Evolutionary conservation across 306 rosid species (phyloP).

Genomic region (Lathyrus aphaca): DNA sequence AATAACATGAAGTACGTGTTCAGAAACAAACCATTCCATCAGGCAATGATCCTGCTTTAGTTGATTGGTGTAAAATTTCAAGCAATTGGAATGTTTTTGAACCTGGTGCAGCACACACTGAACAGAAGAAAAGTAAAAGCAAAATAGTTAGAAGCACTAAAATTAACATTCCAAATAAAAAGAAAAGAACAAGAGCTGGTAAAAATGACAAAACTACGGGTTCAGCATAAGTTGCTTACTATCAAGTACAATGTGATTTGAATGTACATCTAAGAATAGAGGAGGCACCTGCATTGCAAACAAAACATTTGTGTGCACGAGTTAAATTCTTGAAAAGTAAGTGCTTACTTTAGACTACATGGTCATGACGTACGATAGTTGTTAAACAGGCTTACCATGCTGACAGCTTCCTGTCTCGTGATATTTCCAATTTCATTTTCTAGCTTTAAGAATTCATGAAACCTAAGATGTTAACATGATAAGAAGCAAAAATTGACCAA

Average conservation of each 20-base stretch:
- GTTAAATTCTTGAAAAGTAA: conserved; percentile 30
- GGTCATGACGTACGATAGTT: conserved; percentile 27
- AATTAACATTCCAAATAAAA: conserved; percentile 14
- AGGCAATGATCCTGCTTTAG: conserved; percentile 71
- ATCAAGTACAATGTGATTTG: conserved; percentile 83
- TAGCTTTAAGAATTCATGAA: conserved; percentile 90
- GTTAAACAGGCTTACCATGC: conserved; percentile 79
- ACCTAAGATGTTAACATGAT: conserved; percentile 60
- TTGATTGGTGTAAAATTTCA: conserved; percentile 75
- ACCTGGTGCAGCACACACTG: conserved; percentile 99
- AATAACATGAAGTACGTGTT: conserved; percentile 11
- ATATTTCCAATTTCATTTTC: conserved; percentile 98
- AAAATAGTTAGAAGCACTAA: conserved; percentile 39
- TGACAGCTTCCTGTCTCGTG: conserved; percentile 98
- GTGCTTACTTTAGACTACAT: conserved; percentile 24
- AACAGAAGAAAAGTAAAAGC: conserved; percentile 28
- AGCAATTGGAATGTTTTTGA: conserved; percentile 97
- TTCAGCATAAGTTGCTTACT: conserved; percentile 65
- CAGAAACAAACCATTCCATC: conserved; percentile 76
- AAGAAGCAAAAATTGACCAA: conserved; percentile 33
- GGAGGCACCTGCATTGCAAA: conserved; percentile 78
- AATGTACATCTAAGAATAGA: conserved; percentile 79
- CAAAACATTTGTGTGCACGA: conserved; percentile 15
- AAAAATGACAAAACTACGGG: conserved; percentile 23
- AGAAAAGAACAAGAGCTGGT: background rate